These are phyloP conservation scores for Pogostemon cablin DNA, from an alignment of 257 asterid genomes.

Conservation along the genomic window DNA sequence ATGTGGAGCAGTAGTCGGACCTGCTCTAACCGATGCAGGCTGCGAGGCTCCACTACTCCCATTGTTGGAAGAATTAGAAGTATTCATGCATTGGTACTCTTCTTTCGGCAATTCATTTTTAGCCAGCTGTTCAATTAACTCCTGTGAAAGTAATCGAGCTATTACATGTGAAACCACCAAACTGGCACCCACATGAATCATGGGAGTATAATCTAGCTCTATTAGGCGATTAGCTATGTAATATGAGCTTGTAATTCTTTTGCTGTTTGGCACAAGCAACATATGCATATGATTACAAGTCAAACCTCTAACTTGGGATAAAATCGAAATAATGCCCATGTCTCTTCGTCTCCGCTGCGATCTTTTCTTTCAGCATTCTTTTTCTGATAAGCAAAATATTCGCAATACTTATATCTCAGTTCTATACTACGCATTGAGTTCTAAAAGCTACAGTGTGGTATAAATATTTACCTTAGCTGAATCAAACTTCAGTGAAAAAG, in stretches of 20 bases:
- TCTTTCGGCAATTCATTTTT: constrained; percentile 81
- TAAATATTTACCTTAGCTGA: constrained; percentile 66
- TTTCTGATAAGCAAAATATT: constrained; percentile 56
- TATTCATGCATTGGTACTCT: constrained; percentile 76
- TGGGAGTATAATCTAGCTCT: neutral
- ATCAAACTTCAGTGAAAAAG: constrained; percentile 92
- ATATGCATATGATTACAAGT: constrained; percentile 31
- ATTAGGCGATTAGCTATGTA: neutral
- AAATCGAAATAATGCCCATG: constrained; percentile 89
- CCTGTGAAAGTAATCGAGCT: constrained; percentile 47
- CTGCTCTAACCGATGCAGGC: constrained; percentile 45
- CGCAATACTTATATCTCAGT: constrained; percentile 41
- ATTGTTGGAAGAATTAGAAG: constrained; percentile 39
- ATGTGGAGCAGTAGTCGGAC: constrained; percentile 59
- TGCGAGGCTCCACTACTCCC: constrained; percentile 43
- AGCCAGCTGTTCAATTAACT: constrained; percentile 74
- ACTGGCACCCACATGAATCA: constrained; percentile 12
- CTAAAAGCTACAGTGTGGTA: constrained; percentile 14
- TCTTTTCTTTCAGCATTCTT: constrained; percentile 89
- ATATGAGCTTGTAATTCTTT: constrained; percentile 13
- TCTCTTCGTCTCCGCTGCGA: constrained; percentile 84
- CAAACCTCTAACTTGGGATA: constrained; percentile 91
- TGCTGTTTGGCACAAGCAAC: constrained; percentile 27
- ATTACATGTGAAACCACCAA: constrained; percentile 15
- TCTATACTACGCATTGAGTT: constrained; percentile 15